Base-by-base conservation (phyloP, 129 eudicot species). In the Ambrosia trifida region DNA sequence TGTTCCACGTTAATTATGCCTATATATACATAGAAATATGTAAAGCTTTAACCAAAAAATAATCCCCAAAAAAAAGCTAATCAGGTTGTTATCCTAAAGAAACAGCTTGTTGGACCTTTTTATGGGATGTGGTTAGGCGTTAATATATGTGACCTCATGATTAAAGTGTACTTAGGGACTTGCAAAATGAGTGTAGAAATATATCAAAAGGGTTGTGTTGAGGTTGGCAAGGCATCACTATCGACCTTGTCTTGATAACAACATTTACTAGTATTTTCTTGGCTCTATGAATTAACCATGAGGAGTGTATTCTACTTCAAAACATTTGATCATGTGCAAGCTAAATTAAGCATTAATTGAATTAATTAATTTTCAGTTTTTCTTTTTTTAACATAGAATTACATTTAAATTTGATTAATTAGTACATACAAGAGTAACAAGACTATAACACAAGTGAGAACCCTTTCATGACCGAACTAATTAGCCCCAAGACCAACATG, bases 251-350 rank as follows among this genome's bases (percentile, higher is more conserved):
- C 76, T 77, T 70, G 81, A 78, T 78, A 78, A 70, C 81, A 70
- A 78, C 81, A 78, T 78, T 70, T 78, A 78, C 72, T 63, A 17
- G 77, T 63, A 78, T 71, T 78, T 70, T 78, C 72, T 78, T 70
- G 68, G 63, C 70, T 78, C 60, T 36, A 68, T 68, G 63, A 76
- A 68, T 68, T 53, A 76, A 77, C 76, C 24, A 70, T 77, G 58
- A 70, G 52, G 82, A 78, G 82, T 70, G 82, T 78, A 70, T 78
- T 63, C 68, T 78, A 78, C 77, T 78, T 70, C 77, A 78, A 70
- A 64, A 64, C 4, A 64, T 41, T 70, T 18, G 16, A 78, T 70
- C 70, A 46, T 67, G 79, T 75, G 79, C 68, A 57, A 41, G 49
- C 68, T 30, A 45, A 36, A 24, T 24, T 24, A 24, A 33, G 17